These are phyloP conservation scores for Gastrolobium bilobum DNA, from an alignment of 306 rosid species.

Conservation along the genomic window DNA sequence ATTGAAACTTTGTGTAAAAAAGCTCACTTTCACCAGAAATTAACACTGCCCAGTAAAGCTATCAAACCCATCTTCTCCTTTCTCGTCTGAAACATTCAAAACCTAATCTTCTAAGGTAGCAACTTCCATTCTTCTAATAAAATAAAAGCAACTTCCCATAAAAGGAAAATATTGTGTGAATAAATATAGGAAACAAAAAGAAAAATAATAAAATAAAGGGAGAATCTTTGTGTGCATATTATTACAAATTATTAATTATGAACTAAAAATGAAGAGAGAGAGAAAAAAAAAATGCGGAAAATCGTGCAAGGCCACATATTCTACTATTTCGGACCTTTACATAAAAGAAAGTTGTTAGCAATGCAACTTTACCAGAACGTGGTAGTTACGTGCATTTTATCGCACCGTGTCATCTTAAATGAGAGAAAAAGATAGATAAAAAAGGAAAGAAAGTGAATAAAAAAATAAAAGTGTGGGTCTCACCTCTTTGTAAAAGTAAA, in stretches of 20 bases:
- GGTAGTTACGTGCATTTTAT: too few relatives aligned
- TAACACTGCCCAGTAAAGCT: neutral
- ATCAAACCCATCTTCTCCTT: neutral
- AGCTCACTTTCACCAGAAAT: slow-evolving; percentile 16
- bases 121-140: neutral
- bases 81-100: slow-evolving; percentile 7
- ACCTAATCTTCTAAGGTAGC: slow-evolving; percentile 10
- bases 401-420: too few relatives aligned
- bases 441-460: too few relatives aligned
- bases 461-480: too few relatives aligned
- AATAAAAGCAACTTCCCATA: too few relatives aligned
- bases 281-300: too few relatives aligned
- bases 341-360: too few relatives aligned
- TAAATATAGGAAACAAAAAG: neutral
- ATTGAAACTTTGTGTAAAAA: slow-evolving; percentile 20
- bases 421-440: too few relatives aligned
- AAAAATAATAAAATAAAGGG: neutral
- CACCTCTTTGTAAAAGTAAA: too few relatives aligned
- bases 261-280: neutral
- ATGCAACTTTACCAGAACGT: too few relatives aligned
- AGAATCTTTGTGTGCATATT: neutral
- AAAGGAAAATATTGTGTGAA: neutral
- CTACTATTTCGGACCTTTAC: too few relatives aligned
- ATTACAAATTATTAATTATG: neutral
- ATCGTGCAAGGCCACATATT: too few relatives aligned